Base-by-base conservation (phyloP, 2,329 filamentous ascomycete genomes). In the Botrytis tulipae region DNA sequence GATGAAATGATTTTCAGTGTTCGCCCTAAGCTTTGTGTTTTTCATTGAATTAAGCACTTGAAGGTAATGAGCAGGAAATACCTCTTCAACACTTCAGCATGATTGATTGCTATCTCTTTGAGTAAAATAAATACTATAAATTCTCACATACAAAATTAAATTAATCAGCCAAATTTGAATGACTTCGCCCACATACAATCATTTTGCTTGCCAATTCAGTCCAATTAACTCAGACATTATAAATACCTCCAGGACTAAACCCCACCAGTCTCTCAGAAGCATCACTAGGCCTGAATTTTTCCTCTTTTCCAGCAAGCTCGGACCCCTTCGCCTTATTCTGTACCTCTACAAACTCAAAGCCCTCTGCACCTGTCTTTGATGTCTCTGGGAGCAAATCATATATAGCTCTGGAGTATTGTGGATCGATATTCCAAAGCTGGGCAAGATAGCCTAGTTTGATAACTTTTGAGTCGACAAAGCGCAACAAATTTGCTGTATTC, bases 211-310 rank as follows among this genome's bases (percentile, higher is more conserved):
- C 4, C 8, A 51, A 51, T 12, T 10, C 9, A 51, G 3, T 25
- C 22, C 22, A 25, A 51, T 3, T 25, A 12, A 9, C 22, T 67
- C 42, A 67, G 18, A 37, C 10, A 37, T 67, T 67, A n/a, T 67
- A 67, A 25, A 67, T 67, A 51, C 10, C 32, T 46, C 54, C 71
- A 14, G 71, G 71, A 35, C 18, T 16, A 42, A 73, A 73, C 1
- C 65, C 71, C 1, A 73, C 71, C 40, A 73, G 61, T 59, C 71
- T 73, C 54, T 73, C 71, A 25, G 66, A 51, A 12, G 63, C 40
- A 51, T 95, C 95, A 90, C 94, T 96, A 90, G 92, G 89, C 40
- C 86, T 91, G 22, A 93, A 95, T 72, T 95, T 95, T 79, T 51
- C 71, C 40, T 73, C 71, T 22, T 70, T 73, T 91, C 92, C 78